Evolutionary conservation across 768 basidiomycete species (phyloP).

Genomic region (Agaricus blazei): DNA sequence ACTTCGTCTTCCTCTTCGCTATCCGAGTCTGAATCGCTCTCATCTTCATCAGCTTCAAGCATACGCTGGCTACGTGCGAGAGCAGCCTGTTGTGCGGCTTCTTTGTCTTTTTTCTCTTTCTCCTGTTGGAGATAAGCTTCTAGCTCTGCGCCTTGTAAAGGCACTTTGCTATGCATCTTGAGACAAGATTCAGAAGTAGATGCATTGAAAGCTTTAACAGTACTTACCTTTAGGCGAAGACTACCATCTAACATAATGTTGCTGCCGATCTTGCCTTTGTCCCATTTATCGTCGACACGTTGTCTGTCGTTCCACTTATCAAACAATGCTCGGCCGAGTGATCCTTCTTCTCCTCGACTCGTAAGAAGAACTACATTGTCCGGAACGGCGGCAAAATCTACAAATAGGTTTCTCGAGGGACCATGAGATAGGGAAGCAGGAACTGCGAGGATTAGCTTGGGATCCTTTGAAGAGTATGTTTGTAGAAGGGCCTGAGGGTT

Average conservation of each 20-base stretch:
- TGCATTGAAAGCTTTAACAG: background rate
- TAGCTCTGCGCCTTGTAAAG: slow-evolving; percentile 83
- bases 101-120: slow-evolving; percentile 71
- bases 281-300: slow-evolving; percentile 78
- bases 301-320: slow-evolving; percentile 85
- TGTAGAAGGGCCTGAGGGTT: slow-evolving; percentile 76
- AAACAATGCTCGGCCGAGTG: slow-evolving; percentile 74
- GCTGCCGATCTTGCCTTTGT: slow-evolving; percentile 83
- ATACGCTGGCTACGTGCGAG: slow-evolving; percentile 79
- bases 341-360: slow-evolving; percentile 70
- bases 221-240: slow-evolving; percentile 58
- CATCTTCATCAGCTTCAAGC: slow-evolving; percentile 92
- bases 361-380: slow-evolving; percentile 90
- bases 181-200: slow-evolving; percentile 1
- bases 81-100: slow-evolving; percentile 81
- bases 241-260: slow-evolving; percentile 78
- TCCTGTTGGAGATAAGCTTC: slow-evolving; percentile 77
- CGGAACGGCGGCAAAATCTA: slow-evolving; percentile 76
- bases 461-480: slow-evolving; percentile 79
- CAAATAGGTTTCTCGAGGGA: slow-evolving; percentile 81
- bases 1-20: slow-evolving; percentile 61
- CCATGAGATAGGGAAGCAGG: slow-evolving; percentile 93
- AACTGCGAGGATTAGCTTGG: slow-evolving; percentile 91
- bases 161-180: slow-evolving; percentile 86
- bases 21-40: slow-evolving; percentile 72